Percentiles rank a stretch among this genome's conserved stretches.
These are phyloP conservation scores for Microsporum ferrugineum DNA, from an alignment of 2,329 filamentous ascomycete species.

Conservation along the genomic window DNA sequence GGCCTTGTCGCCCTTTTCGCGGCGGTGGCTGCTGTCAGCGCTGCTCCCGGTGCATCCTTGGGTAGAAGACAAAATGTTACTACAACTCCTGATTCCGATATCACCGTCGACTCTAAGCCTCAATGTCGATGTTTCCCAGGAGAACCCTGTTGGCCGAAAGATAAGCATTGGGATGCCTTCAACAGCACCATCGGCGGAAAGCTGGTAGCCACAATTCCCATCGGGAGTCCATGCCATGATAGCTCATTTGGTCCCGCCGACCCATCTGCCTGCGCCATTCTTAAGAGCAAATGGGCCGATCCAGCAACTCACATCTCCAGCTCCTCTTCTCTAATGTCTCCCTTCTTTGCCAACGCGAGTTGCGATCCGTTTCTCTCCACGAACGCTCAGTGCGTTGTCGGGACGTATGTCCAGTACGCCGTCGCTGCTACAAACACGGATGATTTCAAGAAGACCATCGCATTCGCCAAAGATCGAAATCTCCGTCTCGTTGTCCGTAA, in stretches of 20 bases:
- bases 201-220: slow-evolving; percentile 42
- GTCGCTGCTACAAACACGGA: slow-evolving; percentile 24
- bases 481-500: slow-evolving; percentile 41
- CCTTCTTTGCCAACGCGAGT: background rate
- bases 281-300: slow-evolving; percentile 35
- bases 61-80: background rate
- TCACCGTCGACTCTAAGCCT: no score
- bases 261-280: slow-evolving; percentile 30
- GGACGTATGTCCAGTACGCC: slow-evolving; percentile 21
- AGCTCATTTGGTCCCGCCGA: slow-evolving; percentile 36
- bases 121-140: slow-evolving; percentile 36
- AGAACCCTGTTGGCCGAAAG: slow-evolving; percentile 44
- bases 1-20: background rate
- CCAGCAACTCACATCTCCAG: slow-evolving; percentile 31
- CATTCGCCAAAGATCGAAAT: slow-evolving; percentile 18
- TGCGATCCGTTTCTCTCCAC: background rate
- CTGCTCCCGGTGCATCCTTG: background rate
- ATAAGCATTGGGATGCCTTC: slow-evolving; percentile 37
- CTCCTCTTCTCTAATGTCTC: background rate
- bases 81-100: background rate
- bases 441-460: slow-evolving; percentile 21
- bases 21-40: background rate
- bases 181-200: slow-evolving; percentile 42
- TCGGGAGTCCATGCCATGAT: slow-evolving; percentile 43
- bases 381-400: background rate